Conservation (phyloP, 192 early-diverging fungal species). For the Chytriomyces sp. region DNA sequence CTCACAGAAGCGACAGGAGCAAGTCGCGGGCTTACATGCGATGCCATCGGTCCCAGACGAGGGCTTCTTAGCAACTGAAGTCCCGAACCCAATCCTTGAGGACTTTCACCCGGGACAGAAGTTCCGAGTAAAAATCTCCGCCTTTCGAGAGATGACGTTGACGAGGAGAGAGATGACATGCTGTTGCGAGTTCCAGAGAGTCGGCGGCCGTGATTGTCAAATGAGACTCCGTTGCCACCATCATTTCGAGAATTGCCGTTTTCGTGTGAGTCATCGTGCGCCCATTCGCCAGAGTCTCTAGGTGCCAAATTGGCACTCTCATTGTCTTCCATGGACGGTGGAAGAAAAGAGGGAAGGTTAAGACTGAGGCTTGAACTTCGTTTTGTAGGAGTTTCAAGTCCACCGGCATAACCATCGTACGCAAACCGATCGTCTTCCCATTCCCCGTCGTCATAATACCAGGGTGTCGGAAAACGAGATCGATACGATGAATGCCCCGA, state of each 20-base stretch:
- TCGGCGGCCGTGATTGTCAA: too few species aligned
- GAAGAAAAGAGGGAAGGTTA: background rate
- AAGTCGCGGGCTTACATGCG: slow-evolving; percentile 23
- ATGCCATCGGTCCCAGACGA: slow-evolving; percentile 20
- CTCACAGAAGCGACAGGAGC: background rate
- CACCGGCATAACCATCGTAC: background rate
- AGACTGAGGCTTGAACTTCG: slow-evolving; percentile 14
- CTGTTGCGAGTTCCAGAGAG: background rate
- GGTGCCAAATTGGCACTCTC: background rate
- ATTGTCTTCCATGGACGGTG: slow-evolving; percentile 23
- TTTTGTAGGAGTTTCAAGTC: slow-evolving; percentile 5
- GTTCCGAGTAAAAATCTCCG: background rate
- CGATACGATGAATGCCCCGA: background rate
- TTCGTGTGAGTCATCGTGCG: background rate
- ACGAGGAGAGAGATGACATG: background rate
- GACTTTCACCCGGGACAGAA: background rate
- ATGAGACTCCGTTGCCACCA: background rate
- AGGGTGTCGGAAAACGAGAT: slow-evolving; percentile 17
- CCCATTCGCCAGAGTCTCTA: slow-evolving; percentile 15
- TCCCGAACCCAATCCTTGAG: background rate
- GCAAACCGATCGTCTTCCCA: slow-evolving; percentile 16
- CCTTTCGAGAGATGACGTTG: background rate
- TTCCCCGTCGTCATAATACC: slow-evolving; percentile 16
- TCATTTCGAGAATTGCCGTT: background rate
- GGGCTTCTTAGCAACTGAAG: slow-evolving; percentile 16